These are phyloP conservation scores for Naganishia friedmannii DNA, from an alignment of 768 basidiomycete species.

Conservation along the genomic window DNA sequence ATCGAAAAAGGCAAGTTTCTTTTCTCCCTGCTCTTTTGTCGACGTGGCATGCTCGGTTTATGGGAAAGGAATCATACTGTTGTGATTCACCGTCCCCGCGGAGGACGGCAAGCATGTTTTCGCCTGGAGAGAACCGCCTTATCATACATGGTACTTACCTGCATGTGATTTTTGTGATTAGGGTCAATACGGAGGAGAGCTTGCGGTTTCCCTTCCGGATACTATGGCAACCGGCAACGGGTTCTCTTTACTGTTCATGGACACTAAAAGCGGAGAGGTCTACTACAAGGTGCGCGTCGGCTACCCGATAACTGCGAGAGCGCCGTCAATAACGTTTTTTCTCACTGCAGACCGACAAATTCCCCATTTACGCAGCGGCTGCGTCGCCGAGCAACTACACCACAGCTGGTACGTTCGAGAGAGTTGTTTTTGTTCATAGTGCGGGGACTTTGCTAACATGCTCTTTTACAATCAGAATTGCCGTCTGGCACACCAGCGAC, in stretches of 20 bases:
- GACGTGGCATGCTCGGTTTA: background rate
- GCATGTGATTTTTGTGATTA: background rate
- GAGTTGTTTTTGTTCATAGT: background rate
- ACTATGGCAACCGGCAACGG: conserved; percentile 32
- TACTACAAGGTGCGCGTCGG: conserved; percentile 33
- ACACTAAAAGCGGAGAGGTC: conserved; percentile 47
- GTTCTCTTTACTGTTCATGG: conserved; percentile 49
- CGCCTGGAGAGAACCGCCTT: background rate
- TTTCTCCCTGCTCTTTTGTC: background rate
- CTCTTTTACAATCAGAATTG: conserved; percentile 1
- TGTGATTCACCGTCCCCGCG: too few relatives aligned
- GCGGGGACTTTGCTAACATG: background rate
- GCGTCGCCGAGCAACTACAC: conserved; percentile 44
- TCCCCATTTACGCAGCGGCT: conserved; percentile 41
- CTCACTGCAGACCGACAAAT: conserved; percentile 37
- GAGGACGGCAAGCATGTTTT: too few relatives aligned
- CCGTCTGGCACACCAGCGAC: conserved; percentile 29
- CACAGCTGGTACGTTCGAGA: conserved; percentile 27
- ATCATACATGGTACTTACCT: background rate
- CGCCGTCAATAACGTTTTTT: background rate
- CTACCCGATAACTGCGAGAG: background rate
- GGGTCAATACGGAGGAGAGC: conserved; percentile 24
- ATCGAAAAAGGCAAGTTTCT: conserved; percentile 28
- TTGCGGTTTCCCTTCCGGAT: background rate
- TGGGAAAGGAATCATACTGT: too few relatives aligned